phyloP scores from a whole-genome alignment of 164 flowering plant genomes.

The Berberis thunbergii region DNA sequence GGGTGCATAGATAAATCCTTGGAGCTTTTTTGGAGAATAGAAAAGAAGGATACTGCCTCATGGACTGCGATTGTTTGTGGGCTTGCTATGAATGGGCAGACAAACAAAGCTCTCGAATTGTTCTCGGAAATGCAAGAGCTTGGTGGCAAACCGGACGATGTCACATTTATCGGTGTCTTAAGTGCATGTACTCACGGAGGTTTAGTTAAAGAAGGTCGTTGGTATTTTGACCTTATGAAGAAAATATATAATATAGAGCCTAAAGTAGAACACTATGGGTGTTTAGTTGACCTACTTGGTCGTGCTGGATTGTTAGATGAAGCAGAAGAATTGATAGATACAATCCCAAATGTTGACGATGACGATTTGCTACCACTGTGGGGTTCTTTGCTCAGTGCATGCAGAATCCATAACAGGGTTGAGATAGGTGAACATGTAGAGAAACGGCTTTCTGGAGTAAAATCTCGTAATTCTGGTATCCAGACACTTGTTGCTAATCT shows the following conservation, averaged over 20 bases:
- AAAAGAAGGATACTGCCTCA: conserved; percentile 47
- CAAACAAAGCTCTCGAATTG: conserved; percentile 43
- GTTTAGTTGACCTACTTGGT: conserved; percentile 70
- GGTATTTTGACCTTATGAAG: conserved; percentile 51
- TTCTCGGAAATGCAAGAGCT: conserved; percentile 43
- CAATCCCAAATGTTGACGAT: conserved; percentile 24
- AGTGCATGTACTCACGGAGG: conserved; percentile 84
- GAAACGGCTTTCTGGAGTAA: conserved; percentile 25
- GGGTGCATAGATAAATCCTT: conserved; percentile 59
- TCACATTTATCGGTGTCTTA: conserved; percentile 68
- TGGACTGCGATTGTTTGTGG: conserved; percentile 78
- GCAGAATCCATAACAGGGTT: conserved; percentile 57
- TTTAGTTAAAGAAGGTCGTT: conserved; percentile 57
- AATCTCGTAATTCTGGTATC: conserved; percentile 41
- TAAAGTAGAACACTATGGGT: conserved; percentile 70
- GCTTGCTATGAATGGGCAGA: conserved; percentile 65
- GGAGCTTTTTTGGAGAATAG: conserved; percentile 40
- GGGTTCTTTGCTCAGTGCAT: conserved; percentile 73
- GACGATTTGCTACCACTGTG: conserved; percentile 47
- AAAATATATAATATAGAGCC: conserved; percentile 41
- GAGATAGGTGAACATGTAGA: conserved; percentile 62
- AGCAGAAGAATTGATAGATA: conserved; percentile 44
- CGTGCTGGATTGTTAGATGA: conserved; percentile 60
- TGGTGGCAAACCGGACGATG: conserved; percentile 56
- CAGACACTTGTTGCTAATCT: conserved; percentile 60